A percentile compares a stretch with the other conserved stretches of the same genome.
phyloP scores from a whole-genome alignment of 495 filamentous ascomycete genomes.

The Aspergillus coremiiformis region DNA sequence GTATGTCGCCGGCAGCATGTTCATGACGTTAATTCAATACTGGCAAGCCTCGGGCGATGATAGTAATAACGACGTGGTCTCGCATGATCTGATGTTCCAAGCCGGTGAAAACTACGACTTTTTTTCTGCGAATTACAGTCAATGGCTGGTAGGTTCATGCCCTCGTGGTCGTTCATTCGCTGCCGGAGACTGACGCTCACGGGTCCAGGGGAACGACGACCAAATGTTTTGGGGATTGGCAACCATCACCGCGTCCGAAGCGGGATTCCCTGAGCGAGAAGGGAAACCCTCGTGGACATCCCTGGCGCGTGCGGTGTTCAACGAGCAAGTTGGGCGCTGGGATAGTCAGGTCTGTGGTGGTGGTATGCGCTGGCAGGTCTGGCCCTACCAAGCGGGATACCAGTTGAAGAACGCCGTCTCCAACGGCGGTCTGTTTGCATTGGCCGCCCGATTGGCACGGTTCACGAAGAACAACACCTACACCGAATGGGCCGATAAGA shows the following conservation, averaged over 20 bases:
- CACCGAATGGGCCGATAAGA: constrained; percentile 53
- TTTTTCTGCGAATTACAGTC: constrained; percentile 27
- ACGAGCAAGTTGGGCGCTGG: constrained; percentile 50
- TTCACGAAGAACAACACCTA: constrained; percentile 58
- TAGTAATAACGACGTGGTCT: constrained; percentile 36
- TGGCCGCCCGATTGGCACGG: constrained; percentile 53
- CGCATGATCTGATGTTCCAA: constrained; percentile 37
- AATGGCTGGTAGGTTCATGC: constrained; percentile 15
- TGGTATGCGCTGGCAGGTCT: constrained; percentile 46
- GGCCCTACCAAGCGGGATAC: constrained; percentile 37
- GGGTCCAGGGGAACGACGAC: constrained; percentile 39
- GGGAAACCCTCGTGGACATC: constrained; percentile 57
- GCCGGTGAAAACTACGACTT: constrained; percentile 35
- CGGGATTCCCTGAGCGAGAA: constrained; percentile 29
- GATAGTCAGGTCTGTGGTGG: constrained; percentile 35
- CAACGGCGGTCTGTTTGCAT: constrained; percentile 58
- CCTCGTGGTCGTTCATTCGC: background rate
- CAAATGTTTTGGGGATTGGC: constrained; percentile 46
- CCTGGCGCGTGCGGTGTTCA: constrained; percentile 68
- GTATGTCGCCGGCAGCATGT: constrained; percentile 46
- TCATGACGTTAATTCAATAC: constrained; percentile 39
- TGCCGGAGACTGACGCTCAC: background rate
- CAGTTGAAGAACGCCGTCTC: constrained; percentile 59
- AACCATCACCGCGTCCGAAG: constrained; percentile 42
- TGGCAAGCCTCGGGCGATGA: constrained; percentile 44